Evolutionary conservation across 2,329 filamentous ascomycete genomes (phyloP).

Genomic region (Calonectria montana): DNA sequence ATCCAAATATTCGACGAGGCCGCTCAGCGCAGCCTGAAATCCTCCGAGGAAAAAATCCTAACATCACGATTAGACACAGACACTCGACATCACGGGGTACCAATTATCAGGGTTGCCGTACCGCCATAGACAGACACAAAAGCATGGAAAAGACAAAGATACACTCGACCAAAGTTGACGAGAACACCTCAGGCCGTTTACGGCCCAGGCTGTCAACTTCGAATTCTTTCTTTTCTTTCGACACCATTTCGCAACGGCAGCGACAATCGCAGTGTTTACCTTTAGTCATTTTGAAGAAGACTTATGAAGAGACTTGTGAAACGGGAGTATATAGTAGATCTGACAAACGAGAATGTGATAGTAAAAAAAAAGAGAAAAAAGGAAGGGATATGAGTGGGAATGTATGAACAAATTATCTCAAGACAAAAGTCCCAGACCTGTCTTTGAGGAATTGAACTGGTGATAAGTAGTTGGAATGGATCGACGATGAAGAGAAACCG

Average conservation of each 20-base stretch:
- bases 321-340: not conserved
- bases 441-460: slow-evolving; percentile 1
- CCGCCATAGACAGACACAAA: slow-evolving; percentile 69
- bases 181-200: slow-evolving; percentile 66
- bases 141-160: slow-evolving; percentile 70
- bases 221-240: slow-evolving; percentile 31
- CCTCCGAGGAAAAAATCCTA: slow-evolving; percentile 80
- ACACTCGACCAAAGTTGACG: slow-evolving; percentile 62
- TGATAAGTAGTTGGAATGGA: slow-evolving; percentile 9
- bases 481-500: slow-evolving; percentile 4
- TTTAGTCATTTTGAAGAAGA: slow-evolving; percentile 5
- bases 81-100: not conserved
- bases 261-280: slow-evolving; percentile 7
- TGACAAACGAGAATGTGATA: not conserved
- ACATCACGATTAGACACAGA: not conserved
- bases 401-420: slow-evolving; percentile 10
- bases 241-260: slow-evolving; percentile 1
- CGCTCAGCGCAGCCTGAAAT: slow-evolving; percentile 77
- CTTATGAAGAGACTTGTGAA: not conserved
- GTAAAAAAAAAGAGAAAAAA: not conserved
- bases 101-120: slow-evolving; percentile 44
- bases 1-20: slow-evolving; percentile 67
- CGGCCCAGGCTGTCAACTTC: slow-evolving; percentile 68
- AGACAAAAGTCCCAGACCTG: slow-evolving; percentile 6
- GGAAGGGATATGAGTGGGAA: not conserved